These are phyloP conservation scores for Fennellomyces sp. DNA, from an alignment of 371 early-diverging fungal genomes.

Conservation along the genomic window DNA sequence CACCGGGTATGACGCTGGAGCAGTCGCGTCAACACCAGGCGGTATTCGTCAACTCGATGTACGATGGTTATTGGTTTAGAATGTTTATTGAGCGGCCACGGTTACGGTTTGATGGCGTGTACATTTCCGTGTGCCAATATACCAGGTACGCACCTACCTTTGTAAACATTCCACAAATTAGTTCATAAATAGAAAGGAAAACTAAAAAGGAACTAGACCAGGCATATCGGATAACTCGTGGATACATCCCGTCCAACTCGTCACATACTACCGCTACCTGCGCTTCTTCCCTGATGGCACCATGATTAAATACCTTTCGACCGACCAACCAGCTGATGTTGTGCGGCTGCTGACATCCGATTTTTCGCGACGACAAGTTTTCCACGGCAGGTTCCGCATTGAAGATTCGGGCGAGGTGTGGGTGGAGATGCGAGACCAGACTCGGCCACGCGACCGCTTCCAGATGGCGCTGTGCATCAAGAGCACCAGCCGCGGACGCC, in stretches of 20 bases:
- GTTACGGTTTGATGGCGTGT: constrained; percentile 61
- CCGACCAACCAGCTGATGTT: constrained; percentile 44
- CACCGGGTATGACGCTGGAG: constrained; percentile 17
- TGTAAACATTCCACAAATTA: too few relatives aligned
- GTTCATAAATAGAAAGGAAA: too few relatives aligned
- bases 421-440: constrained; percentile 22
- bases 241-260: constrained; percentile 52
- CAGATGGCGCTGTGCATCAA: constrained; percentile 36
- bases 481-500: constrained; percentile 45
- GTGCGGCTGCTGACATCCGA: constrained; percentile 27
- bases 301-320: constrained; percentile 38
- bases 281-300: constrained; percentile 58
- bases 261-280: constrained; percentile 65
- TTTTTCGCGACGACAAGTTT: constrained; percentile 30
- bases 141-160: constrained; percentile 20
- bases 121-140: constrained; percentile 60
- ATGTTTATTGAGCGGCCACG: constrained; percentile 61
- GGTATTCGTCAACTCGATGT: constrained; percentile 10
- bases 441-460: constrained; percentile 35
- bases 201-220: constrained; percentile 19
- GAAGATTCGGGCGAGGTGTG: constrained; percentile 6
- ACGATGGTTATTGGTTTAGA: constrained; percentile 22
- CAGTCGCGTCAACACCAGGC: constrained; percentile 14
- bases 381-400: constrained; percentile 40
- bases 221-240: constrained; percentile 45